A percentile compares a stretch with the other conserved stretches of the same genome.
phyloP scores from a whole-genome alignment of 2,329 filamentous ascomycete species.

The Exophiala xenobiotica region DNA sequence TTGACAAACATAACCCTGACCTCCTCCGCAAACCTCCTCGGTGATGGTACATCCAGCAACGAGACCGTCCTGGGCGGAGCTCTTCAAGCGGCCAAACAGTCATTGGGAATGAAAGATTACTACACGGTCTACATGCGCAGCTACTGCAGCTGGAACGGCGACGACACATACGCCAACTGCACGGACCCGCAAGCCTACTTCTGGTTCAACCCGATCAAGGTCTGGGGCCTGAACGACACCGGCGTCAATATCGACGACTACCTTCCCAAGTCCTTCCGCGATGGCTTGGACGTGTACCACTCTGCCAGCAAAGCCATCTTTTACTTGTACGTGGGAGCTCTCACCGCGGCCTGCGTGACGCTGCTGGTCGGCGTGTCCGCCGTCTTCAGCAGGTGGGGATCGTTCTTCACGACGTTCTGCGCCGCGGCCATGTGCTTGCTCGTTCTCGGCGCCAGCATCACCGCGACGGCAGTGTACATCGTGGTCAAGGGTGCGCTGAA shows the following conservation, averaged over 20 bases:
- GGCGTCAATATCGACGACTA: conserved; percentile 56
- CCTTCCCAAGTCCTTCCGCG: conserved; percentile 66
- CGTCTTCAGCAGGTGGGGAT: conserved; percentile 77
- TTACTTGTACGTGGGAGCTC: conserved; percentile 73
- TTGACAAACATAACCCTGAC: conserved; percentile 59
- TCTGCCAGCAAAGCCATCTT: conserved; percentile 78
- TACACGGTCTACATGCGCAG: conserved; percentile 86
- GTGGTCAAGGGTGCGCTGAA: conserved; percentile 69
- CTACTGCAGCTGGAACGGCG: conserved; percentile 69
- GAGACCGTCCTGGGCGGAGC: conserved; percentile 36
- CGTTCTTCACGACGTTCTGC: conserved; percentile 77
- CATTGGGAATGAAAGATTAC: conserved; percentile 65
- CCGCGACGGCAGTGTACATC: conserved; percentile 72
- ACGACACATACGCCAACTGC: conserved; percentile 61
- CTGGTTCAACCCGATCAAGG: conserved; percentile 69
- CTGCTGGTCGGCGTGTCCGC: conserved; percentile 78
- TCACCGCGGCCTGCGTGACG: conserved; percentile 67
- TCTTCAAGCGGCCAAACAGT: conserved; percentile 38
- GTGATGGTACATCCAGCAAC: conserved; percentile 26
- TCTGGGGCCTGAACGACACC: conserved; percentile 59
- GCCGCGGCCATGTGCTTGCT: conserved; percentile 60
- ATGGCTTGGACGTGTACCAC: conserved; percentile 70
- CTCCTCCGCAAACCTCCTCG: conserved; percentile 37
- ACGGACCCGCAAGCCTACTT: conserved; percentile 71
- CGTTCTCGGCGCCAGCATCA: conserved; percentile 64